These are phyloP conservation scores for Neonectria neomacrospora DNA, from an alignment of 2,329 filamentous ascomycete genomes.

Conservation along the genomic window DNA sequence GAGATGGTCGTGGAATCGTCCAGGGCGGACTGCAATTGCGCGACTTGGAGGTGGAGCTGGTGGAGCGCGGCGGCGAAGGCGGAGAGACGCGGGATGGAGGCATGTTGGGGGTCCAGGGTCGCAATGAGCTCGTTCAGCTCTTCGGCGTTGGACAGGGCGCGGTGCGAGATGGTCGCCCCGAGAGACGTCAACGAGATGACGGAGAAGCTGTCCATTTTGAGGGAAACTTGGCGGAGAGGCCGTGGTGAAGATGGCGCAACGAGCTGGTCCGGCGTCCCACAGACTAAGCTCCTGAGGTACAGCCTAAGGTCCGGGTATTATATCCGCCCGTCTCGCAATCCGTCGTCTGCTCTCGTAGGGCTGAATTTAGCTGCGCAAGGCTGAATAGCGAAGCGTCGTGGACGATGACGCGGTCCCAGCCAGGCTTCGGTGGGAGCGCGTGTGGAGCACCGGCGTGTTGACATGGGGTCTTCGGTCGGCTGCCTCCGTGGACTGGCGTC, in stretches of 20 bases:
- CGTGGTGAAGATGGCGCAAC: constrained; percentile 1
- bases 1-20: constrained; percentile 43
- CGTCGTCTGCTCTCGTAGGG: constrained; percentile 16
- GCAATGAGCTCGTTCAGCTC: constrained; percentile 47
- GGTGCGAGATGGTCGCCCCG: constrained; percentile 47
- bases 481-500: constrained; percentile 17
- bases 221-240: neutral
- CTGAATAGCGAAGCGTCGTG: constrained; percentile 30
- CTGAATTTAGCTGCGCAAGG: constrained; percentile 29
- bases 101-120: constrained; percentile 25
- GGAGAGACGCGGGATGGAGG: constrained; percentile 34
- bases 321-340: neutral
- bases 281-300: constrained; percentile 5
- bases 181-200: constrained; percentile 48
- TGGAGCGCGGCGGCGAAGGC: constrained; percentile 40
- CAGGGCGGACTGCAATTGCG: constrained; percentile 44
- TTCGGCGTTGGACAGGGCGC: constrained; percentile 42
- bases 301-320: constrained; percentile 15
- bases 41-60: constrained; percentile 40
- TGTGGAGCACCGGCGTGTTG: constrained; percentile 4
- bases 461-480: neutral
- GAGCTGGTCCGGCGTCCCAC: constrained; percentile 3
- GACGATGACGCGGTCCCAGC: constrained; percentile 33
- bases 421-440: constrained; percentile 7
- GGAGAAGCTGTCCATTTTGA: constrained; percentile 50